Percentiles rank a stretch among this genome's conserved stretches.
These are phyloP conservation scores for Sequoia sempervirens DNA, from an alignment of 75 land plant genomes.

Conservation along the genomic window DNA sequence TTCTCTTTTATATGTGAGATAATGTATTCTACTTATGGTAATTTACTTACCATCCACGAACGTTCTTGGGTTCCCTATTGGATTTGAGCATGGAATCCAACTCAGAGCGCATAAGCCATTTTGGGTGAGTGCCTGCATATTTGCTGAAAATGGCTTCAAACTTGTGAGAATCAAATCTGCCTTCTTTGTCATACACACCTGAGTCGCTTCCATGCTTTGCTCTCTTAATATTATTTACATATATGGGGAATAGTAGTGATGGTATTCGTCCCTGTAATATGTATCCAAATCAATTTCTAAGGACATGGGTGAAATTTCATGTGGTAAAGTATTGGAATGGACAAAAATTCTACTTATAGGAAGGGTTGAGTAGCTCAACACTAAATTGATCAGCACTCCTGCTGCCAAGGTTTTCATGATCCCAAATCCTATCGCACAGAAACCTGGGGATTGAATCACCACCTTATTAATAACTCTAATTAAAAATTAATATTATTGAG, in stretches of 20 bases:
- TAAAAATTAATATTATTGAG: neutral
- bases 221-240: constrained; percentile 48
- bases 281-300: neutral
- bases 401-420: constrained; percentile 31
- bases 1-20: neutral
- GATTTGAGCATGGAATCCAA: constrained; percentile 21
- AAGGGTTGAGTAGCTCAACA: constrained; percentile 57
- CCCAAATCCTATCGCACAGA: constrained; percentile 60
- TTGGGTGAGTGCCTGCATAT: constrained; percentile 19
- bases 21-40: neutral
- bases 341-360: constrained; percentile 39
- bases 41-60: constrained; percentile 17
- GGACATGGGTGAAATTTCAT: neutral
- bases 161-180: constrained; percentile 63
- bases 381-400: constrained; percentile 44
- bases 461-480: neutral
- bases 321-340: too few relatives aligned
- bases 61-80: constrained; percentile 19
- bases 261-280: constrained; percentile 34
- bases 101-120: constrained; percentile 19
- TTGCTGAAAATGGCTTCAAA: constrained; percentile 74
- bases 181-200: constrained; percentile 47
- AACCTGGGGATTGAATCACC: constrained; percentile 28
- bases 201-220: constrained; percentile 54
- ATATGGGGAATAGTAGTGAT: constrained; percentile 38